A percentile compares a stretch with the other conserved stretches of the same genome.
Evolutionary conservation across 129 eudicot species (phyloP).

Genomic region (Arctium minus): DNA sequence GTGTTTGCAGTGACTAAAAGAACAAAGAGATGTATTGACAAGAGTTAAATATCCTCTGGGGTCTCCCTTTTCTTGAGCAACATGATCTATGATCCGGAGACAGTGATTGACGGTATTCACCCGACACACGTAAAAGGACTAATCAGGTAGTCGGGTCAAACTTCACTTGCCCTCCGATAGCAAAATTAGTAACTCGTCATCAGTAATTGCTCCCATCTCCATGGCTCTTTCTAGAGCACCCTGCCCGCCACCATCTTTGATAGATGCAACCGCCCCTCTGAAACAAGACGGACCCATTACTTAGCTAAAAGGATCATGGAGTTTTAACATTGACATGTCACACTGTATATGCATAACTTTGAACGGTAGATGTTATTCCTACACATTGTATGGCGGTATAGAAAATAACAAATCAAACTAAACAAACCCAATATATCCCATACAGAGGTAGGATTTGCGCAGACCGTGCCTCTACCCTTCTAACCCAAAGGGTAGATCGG

Average conservation of each 20-base stretch:
- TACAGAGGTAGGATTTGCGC: too few relatives aligned
- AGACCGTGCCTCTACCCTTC: too few relatives aligned
- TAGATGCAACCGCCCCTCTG: conserved; percentile 81
- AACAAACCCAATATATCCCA: too few relatives aligned
- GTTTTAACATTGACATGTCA: too few relatives aligned
- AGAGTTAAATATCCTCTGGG: not conserved
- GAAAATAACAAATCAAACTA: too few relatives aligned
- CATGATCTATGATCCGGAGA: conserved; percentile 7
- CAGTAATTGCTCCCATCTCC: conserved; percentile 96
- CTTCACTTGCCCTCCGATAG: conserved; percentile 60
- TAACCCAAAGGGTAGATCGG: too few relatives aligned
- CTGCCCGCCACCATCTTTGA: conserved; percentile 79
- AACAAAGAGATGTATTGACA: not conserved
- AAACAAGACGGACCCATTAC: not conserved
- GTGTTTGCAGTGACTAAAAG: conserved; percentile 2
- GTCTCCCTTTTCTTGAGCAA: conserved; percentile 11
- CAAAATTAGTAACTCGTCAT: conserved; percentile 81
- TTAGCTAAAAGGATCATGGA: too few relatives aligned
- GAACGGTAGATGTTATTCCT: too few relatives aligned
- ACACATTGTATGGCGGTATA: too few relatives aligned
- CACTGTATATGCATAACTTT: too few relatives aligned
- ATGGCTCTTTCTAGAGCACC: conserved; percentile 88
- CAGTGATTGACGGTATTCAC: not conserved
- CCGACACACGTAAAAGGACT: not conserved
- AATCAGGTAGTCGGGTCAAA: not conserved